Evolutionary conservation across 345 rosid species (phyloP).

Genomic region (Salix dunnii): DNA sequence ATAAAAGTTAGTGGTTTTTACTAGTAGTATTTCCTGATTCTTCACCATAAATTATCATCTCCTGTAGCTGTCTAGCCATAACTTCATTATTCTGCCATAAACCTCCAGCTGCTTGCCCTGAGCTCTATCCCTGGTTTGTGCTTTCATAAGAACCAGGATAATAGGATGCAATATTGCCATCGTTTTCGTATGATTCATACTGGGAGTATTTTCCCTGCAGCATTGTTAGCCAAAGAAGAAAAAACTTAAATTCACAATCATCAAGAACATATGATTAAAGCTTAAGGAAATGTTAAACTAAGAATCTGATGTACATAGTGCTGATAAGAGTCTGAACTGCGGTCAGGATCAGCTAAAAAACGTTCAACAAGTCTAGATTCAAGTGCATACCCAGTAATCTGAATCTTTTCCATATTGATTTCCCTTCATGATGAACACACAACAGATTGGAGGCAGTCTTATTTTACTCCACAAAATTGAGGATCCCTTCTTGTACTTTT

Average conservation of each 20-base stretch:
- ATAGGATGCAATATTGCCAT: no score
- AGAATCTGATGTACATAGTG: not conserved
- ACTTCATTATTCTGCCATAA: not conserved
- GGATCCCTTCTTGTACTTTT: not conserved
- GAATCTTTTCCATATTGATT: not conserved
- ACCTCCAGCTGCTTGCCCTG: no score
- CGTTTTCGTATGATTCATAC: not conserved
- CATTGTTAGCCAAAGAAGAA: not conserved
- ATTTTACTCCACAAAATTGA: not conserved
- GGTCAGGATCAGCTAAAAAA: not conserved
- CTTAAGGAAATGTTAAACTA: not conserved
- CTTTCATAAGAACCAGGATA: no score
- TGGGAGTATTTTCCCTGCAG: not conserved
- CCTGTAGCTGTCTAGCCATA: not conserved
- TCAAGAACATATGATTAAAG: not conserved
- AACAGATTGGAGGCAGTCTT: not conserved
- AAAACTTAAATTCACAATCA: not conserved
- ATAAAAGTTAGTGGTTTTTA: not conserved
- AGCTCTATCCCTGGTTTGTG: no score
- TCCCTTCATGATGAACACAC: not conserved
- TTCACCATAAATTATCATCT: not conserved
- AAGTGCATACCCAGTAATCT: not conserved
- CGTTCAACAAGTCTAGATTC: not conserved
- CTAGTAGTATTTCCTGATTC: not conserved
- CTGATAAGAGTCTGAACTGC: not conserved